Evolutionary conservation across 257 asterid species (phyloP).

Genomic region (Coffea canephora): DNA sequence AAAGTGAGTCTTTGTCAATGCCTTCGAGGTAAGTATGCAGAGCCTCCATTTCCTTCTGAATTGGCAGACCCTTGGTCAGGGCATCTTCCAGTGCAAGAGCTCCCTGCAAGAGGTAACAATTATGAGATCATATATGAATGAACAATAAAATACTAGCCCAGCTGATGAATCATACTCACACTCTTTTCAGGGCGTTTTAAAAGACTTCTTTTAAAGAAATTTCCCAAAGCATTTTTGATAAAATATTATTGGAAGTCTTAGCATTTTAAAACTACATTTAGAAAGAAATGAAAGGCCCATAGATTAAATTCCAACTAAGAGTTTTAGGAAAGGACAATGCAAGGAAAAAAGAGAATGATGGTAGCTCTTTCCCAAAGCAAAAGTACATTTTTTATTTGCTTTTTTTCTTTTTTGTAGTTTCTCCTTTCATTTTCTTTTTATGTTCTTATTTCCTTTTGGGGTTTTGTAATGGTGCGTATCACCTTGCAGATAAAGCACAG

Average conservation of each 20-base stretch:
- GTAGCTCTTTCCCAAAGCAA: not conserved
- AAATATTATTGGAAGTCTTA: not conserved
- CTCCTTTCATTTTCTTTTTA: not conserved
- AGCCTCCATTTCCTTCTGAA: constrained; percentile 73
- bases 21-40: constrained; percentile 64
- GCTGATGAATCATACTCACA: constrained; percentile 5
- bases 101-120: constrained; percentile 47
- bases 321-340: not conserved
- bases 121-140: not conserved
- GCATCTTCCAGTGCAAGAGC: constrained; percentile 90
- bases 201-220: not conserved
- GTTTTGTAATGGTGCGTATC: too few species aligned
- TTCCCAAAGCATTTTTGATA: not conserved
- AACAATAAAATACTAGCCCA: not conserved
- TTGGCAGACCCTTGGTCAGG: constrained; percentile 79
- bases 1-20: constrained; percentile 60
- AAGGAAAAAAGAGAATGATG: not conserved
- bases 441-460: too few species aligned
- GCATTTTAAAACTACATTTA: not conserved
- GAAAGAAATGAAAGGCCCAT: not conserved
- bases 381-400: too few species aligned
- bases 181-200: not conserved
- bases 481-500: too few species aligned
- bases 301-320: not conserved
- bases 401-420: not conserved